A percentile compares a stretch with the other conserved stretches of the same genome.
phyloP scores from a whole-genome alignment of 140 eudicot species.

The Anethum foeniculum region DNA sequence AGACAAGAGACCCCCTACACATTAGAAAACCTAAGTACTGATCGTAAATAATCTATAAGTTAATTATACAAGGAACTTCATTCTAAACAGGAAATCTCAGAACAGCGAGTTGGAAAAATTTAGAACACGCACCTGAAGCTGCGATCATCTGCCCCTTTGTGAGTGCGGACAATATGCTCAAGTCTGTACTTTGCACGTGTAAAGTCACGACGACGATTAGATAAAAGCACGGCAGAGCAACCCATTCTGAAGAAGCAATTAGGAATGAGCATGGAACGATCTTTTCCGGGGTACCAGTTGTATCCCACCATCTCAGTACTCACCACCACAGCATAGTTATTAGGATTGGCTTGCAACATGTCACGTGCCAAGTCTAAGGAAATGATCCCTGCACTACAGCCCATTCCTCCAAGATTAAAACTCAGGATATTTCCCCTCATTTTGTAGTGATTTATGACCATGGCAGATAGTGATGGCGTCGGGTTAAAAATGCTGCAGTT shows the following conservation, averaged over 20 bases:
- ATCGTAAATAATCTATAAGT: neutral
- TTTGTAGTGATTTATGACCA: conserved; percentile 89
- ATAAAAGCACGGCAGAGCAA: conserved; percentile 78
- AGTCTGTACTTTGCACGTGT: conserved; percentile 76
- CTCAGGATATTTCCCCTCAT: conserved; percentile 89
- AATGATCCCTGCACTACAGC: conserved; percentile 87
- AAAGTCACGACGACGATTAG: conserved; percentile 76
- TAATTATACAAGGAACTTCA: neutral
- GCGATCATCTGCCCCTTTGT: conserved; percentile 90
- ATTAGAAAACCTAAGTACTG: no score
- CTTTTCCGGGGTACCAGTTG: conserved; percentile 84
- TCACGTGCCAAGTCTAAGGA: conserved; percentile 86
- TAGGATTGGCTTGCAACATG: conserved; percentile 86
- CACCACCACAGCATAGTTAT: conserved; percentile 74
- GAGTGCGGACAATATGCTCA: conserved; percentile 83
- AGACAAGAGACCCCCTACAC: neutral
- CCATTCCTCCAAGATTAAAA: conserved; percentile 97
- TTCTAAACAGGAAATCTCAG: neutral
- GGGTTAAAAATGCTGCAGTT: conserved; percentile 97
- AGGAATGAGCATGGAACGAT: conserved; percentile 82
- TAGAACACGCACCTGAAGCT: conserved; percentile 49
- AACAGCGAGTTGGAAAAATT: neutral
- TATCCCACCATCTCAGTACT: conserved; percentile 93
- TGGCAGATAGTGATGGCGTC: conserved; percentile 91
- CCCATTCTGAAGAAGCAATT: conserved; percentile 95